Evolutionary conservation across 345 rosid species (phyloP), one percentile per base, ranked within the genome.

Genomic region (Triadica sebifera): DNA sequence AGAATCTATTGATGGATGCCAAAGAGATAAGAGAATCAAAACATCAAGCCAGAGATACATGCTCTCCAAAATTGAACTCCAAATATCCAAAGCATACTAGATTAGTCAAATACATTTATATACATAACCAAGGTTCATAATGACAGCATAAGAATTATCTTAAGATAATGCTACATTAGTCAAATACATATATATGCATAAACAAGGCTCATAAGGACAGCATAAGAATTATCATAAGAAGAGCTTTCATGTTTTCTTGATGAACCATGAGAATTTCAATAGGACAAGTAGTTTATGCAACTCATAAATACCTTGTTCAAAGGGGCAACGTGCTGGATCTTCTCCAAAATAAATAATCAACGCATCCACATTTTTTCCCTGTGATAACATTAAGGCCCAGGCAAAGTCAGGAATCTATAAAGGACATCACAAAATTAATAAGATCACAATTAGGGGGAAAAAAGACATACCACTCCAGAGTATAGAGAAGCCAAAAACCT

Each of bases 311-410:
- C 97, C 98, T 89, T 94, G 98, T 79, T 94, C 98, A 49, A 92
- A 92, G 65, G 96, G 89, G 61, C 93, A 94, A 38, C 91, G 90
- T 49, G 94, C 90, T 49, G 98, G 98, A 85, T 92, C 97, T 86
- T 94, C 98, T 65, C 98, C 98, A 74, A 93, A 94, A 78, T 94
- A 94, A 79, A 91, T 87, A 80, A 93, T 91, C 81, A 93, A 82
- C 51, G 93, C 88, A 83, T 94, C 98, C 57, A 87, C 94, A 70
- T 89, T 91, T 82, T 90, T 87, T 55, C 98, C 98, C 97, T 92
- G 89, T 56, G 63, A 50, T 41, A 71, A 70, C 45, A 69, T 59
- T 22, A 46, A 56, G 20, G 71, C 43, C 59, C 56, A 57, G 43
- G 64, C 56, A 57, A 71, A 59, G 22, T 75, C 5, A 51, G 61